phyloP scores from a whole-genome alignment of 495 filamentous ascomycete species.

The Umbilicaria muhlenbergii region DNA sequence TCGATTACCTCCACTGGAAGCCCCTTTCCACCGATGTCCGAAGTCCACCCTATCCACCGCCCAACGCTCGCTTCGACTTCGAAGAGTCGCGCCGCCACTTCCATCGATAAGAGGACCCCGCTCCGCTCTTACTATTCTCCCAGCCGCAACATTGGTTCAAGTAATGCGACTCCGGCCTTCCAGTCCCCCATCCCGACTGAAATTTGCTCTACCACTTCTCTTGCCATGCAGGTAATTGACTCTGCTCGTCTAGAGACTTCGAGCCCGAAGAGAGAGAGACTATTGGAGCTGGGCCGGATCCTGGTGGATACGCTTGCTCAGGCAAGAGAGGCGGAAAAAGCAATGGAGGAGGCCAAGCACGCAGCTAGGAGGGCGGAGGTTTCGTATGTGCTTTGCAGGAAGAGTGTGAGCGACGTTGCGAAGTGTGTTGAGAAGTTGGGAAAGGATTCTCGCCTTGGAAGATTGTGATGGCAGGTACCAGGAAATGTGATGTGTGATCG shows the following conservation, averaged over 20 bases:
- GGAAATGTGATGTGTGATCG: no score
- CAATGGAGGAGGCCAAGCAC: conserved; percentile 20
- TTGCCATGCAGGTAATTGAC: conserved; percentile 22
- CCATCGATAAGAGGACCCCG: neutral
- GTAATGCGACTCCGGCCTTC: neutral
- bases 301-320: conserved; percentile 21
- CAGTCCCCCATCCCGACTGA: conserved; percentile 9
- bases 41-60: conserved; percentile 11
- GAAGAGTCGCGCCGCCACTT: no score
- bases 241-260: conserved; percentile 17
- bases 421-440: conserved; percentile 16
- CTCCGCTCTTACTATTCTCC: neutral
- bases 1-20: conserved; percentile 5
- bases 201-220: conserved; percentile 14
- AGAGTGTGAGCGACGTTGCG: conserved; percentile 17
- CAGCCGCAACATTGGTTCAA: neutral
- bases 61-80: conserved; percentile 7
- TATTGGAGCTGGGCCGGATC: conserved; percentile 18
- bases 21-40: conserved; percentile 10
- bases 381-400: conserved; percentile 15
- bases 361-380: conserved; percentile 19
- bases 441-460: no score
- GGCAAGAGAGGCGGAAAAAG: conserved; percentile 21
- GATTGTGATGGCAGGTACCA: no score
- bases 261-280: conserved; percentile 14